Evolutionary conservation across 192 early-diverging fungal species (phyloP), one percentile per base, ranked within the genome.

Genomic region (Coemansia sp.): DNA sequence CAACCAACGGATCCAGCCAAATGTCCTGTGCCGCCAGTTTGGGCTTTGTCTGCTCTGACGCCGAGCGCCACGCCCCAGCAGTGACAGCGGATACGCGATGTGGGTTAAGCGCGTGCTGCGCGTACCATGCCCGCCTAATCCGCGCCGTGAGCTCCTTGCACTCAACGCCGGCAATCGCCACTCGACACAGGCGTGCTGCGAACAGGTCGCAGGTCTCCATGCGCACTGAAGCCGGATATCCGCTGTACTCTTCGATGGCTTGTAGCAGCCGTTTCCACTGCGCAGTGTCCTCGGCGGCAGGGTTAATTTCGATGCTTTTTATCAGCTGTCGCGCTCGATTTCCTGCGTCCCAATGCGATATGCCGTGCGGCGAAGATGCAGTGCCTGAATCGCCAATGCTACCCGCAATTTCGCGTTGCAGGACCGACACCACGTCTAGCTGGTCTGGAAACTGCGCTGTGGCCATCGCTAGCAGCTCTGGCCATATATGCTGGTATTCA

Each of bases 1-100:
- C 14, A 8, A 80, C 50, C 8, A 83, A 46, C 10, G 85, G 85
- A 27, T 85, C 75, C 27, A 82, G 64, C 67, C 78, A 80, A 4
- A 80, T 45, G 47, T 80, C 78, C 55, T 80, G 78, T 19, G 59
- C 40, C 17, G 51, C 44, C 14, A 67, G 40, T 17, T 47, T 56
- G 7, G 75, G 61, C 58, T 70, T 63, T 20, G 52, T 53, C n/a
- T 36, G 23, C 49, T 63, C 75, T 3, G 34, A 28, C 7, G 20
- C 43, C 10, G 52, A 42, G 15, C 63, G 50, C 72, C 71, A 80
- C 8, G 57, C 53, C 19, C 71, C 70, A 6, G 52, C 59, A 1
- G 68, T 70, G 1, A 59, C 56, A 1, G 61, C 57, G 5, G 70
- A 62, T 5, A 79, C 67, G 17, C 55, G 31, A 21, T 67, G 77